Evolutionary conservation across 108 stramenopile genomes (phyloP), one percentile per base, ranked within the genome.

Genomic region (Nitzschia sp.): DNA sequence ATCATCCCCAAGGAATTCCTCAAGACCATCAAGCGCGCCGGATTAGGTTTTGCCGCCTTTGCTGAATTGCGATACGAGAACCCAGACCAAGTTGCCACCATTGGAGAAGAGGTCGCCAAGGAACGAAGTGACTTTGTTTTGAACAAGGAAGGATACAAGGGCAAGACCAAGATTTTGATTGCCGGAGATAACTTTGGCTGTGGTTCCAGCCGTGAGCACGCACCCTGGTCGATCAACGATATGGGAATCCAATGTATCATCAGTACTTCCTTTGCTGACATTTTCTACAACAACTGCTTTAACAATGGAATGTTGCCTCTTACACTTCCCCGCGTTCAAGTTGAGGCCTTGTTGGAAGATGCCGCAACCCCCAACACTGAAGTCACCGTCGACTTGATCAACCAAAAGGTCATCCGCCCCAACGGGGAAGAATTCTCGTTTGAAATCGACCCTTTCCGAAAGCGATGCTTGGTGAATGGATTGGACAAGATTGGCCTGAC

Each of bases 251-350:
- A 86, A 58, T 93, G 90, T 71, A 83, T 97, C 68, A 93, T 97
- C 67, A 80, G 85, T 55, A 94, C 96, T 44, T 87, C 85, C 13
- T 97, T 97, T 80, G 94, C 94, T 33, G 96, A 97, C 70, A 97
- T 97, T 28, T 97, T 97, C 78, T 97, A 92, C 88, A 95, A 95
- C 81, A 97, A 97, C 75, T 97, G 96, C 77, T 95, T 97, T 72
- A 97, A 97, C 78, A 97, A 97, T 63, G 96, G 96, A 13, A 97
- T 97, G 93, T 82, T 95, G 41, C 96, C 96, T 35, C 77, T 97
- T 29, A 90, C 80, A 21, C 74, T 97, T 48, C 68, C 80, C 5
- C 80, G 92, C 34, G 80, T 78, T 32, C 79, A 90, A 67, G 78
- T 97, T 31, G 92, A 92, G 54, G 72, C 47, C 28, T 74, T 97